Evolutionary conservation across 75 land plant species (phyloP), one percentile per base, ranked within the genome.

Genomic region (Selaginella moellendorffii): DNA sequence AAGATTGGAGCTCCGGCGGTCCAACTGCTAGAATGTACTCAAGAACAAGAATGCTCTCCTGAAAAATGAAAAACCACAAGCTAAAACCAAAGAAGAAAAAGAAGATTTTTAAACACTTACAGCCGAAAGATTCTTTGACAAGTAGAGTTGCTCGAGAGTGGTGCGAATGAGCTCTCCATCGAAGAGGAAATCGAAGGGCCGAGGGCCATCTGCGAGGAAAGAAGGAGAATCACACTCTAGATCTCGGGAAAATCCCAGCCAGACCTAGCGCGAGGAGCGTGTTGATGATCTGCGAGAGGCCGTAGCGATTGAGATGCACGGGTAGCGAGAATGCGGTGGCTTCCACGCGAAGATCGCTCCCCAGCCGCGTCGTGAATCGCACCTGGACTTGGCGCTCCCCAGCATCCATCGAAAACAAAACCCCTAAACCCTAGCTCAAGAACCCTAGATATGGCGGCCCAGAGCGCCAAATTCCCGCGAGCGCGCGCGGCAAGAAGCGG

Each of bases 261-360:
- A 20, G 67, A 88, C 86, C 75, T 2, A 71, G 56, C 29, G 74
- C 66, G 54, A 86, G 88, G 36, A 90, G 83, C 19, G 78, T 69
- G 74, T 91, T 91, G 71, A 87, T 73, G 53, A 88, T 67, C 59
- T 83, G 71, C 30, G 97, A 91, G 60, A 91, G 93, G 10, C 88
- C 84, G 31, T 85, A 73, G 17, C 97, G 71, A 26, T 76, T 74
- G 52, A 87, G 74, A 54, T 81, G 66, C 52, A 88, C 65, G 24
- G 88, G 93, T 10, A 87, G 69, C 1, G 86, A 73, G 61, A 87
- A 77, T 29, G 93, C 65, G 19, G 77, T 64, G 19, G 65, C 0
- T 5, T 81, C 86, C 5, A 65, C 78, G 52, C 75, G 79, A 8
- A 80, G 70, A n/a, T 76, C 74, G 0, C 77, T 54, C 31, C 68